Evolutionary conservation across 2,329 filamentous ascomycete species (phyloP).

Genomic region (Colletotrichum siamense): DNA sequence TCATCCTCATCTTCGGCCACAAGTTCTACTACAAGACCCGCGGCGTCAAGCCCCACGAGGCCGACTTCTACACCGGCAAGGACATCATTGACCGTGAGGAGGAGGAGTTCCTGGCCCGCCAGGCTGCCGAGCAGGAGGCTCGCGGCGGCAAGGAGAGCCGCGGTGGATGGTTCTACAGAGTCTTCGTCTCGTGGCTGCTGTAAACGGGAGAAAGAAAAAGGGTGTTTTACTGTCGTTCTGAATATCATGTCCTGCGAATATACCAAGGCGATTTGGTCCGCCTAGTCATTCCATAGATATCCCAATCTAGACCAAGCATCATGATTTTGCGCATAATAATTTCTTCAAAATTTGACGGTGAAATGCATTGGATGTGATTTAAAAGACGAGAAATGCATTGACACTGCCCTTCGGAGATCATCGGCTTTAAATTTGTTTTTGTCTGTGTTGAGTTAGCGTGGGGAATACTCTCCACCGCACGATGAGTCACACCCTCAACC

Average conservation of each 20-base stretch:
- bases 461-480: background rate
- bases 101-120: conserved; percentile 67
- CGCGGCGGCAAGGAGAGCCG: conserved; percentile 27
- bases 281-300: conserved; percentile 12
- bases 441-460: background rate
- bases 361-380: background rate
- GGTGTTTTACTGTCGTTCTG: background rate
- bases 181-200: conserved; percentile 26
- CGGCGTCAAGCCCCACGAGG: conserved; percentile 61
- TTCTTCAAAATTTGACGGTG: background rate
- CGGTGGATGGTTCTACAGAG: conserved; percentile 31
- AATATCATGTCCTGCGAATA: conserved; percentile 21
- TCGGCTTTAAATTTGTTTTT: background rate
- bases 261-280: conserved; percentile 19
- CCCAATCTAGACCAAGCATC: conserved; percentile 13
- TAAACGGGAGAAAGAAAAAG: background rate
- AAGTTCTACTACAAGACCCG: conserved; percentile 62
- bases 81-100: conserved; percentile 77
- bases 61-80: conserved; percentile 76
- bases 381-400: background rate
- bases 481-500: background rate
- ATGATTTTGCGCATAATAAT: background rate
- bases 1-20: conserved; percentile 72
- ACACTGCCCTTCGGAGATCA: background rate
- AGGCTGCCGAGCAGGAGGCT: conserved; percentile 40